These are phyloP conservation scores for Acidiella bohemica DNA, from an alignment of 495 filamentous ascomycete species.

Conservation along the genomic window DNA sequence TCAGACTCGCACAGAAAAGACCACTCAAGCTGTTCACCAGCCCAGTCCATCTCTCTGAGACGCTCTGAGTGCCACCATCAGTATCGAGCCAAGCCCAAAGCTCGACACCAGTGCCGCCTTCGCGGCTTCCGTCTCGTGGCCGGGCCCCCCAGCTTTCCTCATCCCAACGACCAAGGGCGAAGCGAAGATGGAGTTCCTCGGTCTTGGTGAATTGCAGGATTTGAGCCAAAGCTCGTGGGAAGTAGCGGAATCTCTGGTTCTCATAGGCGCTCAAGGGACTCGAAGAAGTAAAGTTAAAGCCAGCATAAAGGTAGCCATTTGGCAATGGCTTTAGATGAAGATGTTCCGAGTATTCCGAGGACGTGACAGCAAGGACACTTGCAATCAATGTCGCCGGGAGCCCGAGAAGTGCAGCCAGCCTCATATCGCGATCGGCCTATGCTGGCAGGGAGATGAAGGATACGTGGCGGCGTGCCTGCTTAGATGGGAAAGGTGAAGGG, in stretches of 20 bases:
- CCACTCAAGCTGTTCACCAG: conserved; percentile 90
- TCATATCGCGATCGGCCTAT: not conserved
- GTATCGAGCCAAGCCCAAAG: conserved; percentile 97
- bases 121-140: conserved; percentile 79
- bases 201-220: conserved; percentile 84
- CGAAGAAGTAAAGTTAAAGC: conserved; percentile 92
- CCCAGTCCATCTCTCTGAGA: conserved; percentile 49
- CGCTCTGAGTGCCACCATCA: conserved; percentile 56
- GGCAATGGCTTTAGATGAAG: conserved; percentile 42
- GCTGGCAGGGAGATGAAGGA: no score
- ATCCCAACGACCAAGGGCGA: conserved; percentile 90
- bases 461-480: no score
- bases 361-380: conserved; percentile 31
- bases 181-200: conserved; percentile 83
- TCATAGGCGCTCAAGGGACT: conserved; percentile 63
- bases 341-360: conserved; percentile 62
- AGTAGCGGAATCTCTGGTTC: conserved; percentile 78
- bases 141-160: conserved; percentile 88
- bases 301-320: conserved; percentile 51
- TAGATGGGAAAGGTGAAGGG: no score
- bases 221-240: conserved; percentile 83
- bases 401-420: conserved; percentile 3
- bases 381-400: not conserved
- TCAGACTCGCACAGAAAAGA: conserved; percentile 95
- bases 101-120: conserved; percentile 95